Conservation (phyloP, 2,329 filamentous ascomycete species). For the Colletotrichum brevisporum region DNA sequence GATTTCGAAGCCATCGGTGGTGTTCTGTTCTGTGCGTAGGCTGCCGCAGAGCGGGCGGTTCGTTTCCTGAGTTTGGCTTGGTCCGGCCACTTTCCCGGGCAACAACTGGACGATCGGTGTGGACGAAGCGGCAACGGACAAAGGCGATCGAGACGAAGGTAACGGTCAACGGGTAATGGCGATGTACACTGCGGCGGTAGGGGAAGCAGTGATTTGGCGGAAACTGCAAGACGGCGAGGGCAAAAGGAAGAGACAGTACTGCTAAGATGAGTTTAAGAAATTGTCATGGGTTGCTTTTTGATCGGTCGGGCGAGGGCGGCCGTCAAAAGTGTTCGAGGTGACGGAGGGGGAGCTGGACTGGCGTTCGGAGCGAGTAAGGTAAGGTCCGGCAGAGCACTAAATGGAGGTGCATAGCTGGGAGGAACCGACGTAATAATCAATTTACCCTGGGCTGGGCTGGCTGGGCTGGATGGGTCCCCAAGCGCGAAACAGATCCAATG, state of each 20-base stretch:
- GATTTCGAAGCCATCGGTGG: slow-evolving; percentile 40
- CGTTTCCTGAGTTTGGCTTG: no score
- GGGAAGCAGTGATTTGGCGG: no score
- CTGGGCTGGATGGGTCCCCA: slow-evolving; percentile 24
- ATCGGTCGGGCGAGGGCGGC: slow-evolving; percentile 4
- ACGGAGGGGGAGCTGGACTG: slow-evolving; percentile 35
- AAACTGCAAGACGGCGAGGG: no score
- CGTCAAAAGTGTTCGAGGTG: slow-evolving; percentile 15
- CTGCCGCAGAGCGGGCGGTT: slow-evolving; percentile 11
- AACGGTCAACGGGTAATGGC: no score
- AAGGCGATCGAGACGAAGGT: no score
- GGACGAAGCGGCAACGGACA: no score
- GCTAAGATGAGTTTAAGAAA: neutral
- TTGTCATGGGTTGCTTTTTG: neutral
- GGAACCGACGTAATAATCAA: slow-evolving; percentile 39
- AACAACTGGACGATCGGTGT: no score
- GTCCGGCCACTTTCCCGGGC: no score
- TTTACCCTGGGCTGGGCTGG: slow-evolving; percentile 28
- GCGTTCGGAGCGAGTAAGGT: slow-evolving; percentile 34
- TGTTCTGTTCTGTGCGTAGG: neutral
- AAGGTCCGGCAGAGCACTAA: neutral
- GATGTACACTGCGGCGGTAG: no score
- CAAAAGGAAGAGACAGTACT: no score
- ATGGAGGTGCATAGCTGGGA: slow-evolving; percentile 15
- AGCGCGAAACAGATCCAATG: slow-evolving; percentile 34